phyloP scores from a whole-genome alignment of 2,329 filamentous ascomycete species.

The Cercospora zeae-maydis region DNA sequence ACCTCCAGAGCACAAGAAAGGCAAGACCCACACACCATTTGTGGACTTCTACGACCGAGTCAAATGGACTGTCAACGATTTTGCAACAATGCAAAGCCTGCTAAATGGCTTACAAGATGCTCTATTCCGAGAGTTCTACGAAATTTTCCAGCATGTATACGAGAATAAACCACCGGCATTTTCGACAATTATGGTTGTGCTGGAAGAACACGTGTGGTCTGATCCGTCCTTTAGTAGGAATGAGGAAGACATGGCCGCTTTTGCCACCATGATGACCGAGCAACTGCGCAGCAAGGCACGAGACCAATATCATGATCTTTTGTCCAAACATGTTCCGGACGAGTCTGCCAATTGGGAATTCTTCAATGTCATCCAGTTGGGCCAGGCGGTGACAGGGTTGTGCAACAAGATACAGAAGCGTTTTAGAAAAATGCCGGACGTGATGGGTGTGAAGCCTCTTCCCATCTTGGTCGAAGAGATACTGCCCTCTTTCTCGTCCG shows the following conservation, averaged over 20 bases:
- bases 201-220: conserved; percentile 76
- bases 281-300: conserved; percentile 70
- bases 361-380: conserved; percentile 82
- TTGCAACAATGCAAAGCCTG: conserved; percentile 65
- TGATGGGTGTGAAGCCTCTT: conserved; percentile 70
- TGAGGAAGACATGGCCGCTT: conserved; percentile 67
- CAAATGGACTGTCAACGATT: conserved; percentile 51
- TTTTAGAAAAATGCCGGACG: conserved; percentile 80
- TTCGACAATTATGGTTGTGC: conserved; percentile 71
- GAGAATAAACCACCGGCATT: conserved; percentile 81
- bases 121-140: conserved; percentile 80
- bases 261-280: conserved; percentile 66
- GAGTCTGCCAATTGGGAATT: conserved; percentile 85
- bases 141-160: conserved; percentile 82
- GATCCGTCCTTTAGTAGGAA: conserved; percentile 73
- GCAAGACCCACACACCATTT: conserved; percentile 30
- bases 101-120: conserved; percentile 74
- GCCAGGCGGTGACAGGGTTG: conserved; percentile 78
- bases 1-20: conserved; percentile 52
- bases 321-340: conserved; percentile 75
- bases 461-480: conserved; percentile 76
- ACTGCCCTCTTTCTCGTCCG: conserved; percentile 84
- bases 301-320: conserved; percentile 73
- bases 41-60: conserved; percentile 53
- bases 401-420: conserved; percentile 88